phyloP scores from a whole-genome alignment of 768 basidiomycete genomes.

The Hygrophorus pudorinus region DNA sequence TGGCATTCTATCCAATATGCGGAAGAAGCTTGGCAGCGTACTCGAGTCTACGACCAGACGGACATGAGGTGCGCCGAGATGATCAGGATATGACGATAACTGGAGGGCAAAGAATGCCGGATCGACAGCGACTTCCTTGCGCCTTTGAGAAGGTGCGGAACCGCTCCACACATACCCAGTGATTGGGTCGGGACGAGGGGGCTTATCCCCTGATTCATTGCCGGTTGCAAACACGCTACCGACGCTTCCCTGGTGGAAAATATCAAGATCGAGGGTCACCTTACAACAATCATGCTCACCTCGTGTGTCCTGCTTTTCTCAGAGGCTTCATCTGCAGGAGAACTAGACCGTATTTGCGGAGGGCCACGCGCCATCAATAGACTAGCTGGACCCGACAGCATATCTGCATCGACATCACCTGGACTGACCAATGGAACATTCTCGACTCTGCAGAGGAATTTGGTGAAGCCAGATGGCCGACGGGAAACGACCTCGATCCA shows the following conservation, averaged over 20 bases:
- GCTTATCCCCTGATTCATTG: slow-evolving; percentile 16
- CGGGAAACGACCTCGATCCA: slow-evolving; percentile 86
- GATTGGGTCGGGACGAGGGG: slow-evolving; percentile 54
- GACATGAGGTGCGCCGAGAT: slow-evolving; percentile 26
- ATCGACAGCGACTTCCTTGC: slow-evolving; percentile 78
- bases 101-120: slow-evolving; percentile 83
- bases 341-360: slow-evolving; percentile 18
- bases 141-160: slow-evolving; percentile 77
- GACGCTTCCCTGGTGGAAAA: slow-evolving; percentile 17
- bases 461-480: slow-evolving; percentile 82
- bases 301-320: slow-evolving; percentile 9
- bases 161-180: slow-evolving; percentile 86
- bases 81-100: slow-evolving; percentile 57
- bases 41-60: slow-evolving; percentile 44
- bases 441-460: slow-evolving; percentile 76
- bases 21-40: slow-evolving; percentile 47
- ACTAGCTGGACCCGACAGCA: slow-evolving; percentile 60
- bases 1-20: slow-evolving; percentile 70
- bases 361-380: slow-evolving; percentile 58
- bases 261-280: background rate
- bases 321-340: slow-evolving; percentile 14
- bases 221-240: slow-evolving; percentile 15
- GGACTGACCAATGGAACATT: slow-evolving; percentile 81
- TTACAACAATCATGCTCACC: slow-evolving; percentile 7
- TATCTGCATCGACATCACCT: slow-evolving; percentile 78